Base-by-base conservation (phyloP, 129 eudicot genomes). In the Cynara cardunculus region DNA sequence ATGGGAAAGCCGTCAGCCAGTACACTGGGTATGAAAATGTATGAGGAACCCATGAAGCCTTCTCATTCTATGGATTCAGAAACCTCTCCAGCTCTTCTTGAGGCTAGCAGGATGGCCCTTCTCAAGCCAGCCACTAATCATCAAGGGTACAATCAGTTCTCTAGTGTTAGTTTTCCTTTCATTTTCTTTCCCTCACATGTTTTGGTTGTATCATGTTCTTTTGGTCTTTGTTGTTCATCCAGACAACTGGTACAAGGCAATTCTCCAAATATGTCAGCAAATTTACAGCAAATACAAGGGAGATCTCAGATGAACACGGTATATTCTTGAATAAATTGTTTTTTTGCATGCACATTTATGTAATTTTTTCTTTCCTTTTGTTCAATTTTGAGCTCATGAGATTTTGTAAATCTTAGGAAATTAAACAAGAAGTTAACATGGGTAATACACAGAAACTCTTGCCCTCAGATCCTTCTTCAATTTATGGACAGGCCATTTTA, bases 401-500 rank as follows among this genome's bases (percentile, higher is more conserved):
- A 0, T 61, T 68, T 75, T 84, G 28, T 77, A 35, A 66, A 39
- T 72, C 78, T 21, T 78, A 95, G 99, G 99, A 95, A 39, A 88
- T 92, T 28, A 95, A 92, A 86, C 80, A 80, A 73, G 99, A 95
- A 86, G 89, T 87, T 72, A 95, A 88, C 86, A 73, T 95, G 89
- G 94, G 93, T 59, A 87, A 73, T 30, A 78, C 91, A 81, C 99
- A 87, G 84, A 95, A 89, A 85, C 85, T 97, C 78, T 74, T 92
- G 89, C 85, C 97, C 34, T 80, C 93, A 84, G 96, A 95, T 77
- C 97, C 96, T 75, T 92, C 98, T 31, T 95, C 99, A 78, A 86
- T 95, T 66, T 95, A 95, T 83, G 97, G 99, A 46, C 99, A 92
- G 84, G 93, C 98, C 18, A 90, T 95, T 90, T 86, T 95, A 79